A percentile compares a stretch with the other conserved stretches of the same genome.
phyloP scores from a whole-genome alignment of 768 basidiomycete species.

The Amyloporia xantha region DNA sequence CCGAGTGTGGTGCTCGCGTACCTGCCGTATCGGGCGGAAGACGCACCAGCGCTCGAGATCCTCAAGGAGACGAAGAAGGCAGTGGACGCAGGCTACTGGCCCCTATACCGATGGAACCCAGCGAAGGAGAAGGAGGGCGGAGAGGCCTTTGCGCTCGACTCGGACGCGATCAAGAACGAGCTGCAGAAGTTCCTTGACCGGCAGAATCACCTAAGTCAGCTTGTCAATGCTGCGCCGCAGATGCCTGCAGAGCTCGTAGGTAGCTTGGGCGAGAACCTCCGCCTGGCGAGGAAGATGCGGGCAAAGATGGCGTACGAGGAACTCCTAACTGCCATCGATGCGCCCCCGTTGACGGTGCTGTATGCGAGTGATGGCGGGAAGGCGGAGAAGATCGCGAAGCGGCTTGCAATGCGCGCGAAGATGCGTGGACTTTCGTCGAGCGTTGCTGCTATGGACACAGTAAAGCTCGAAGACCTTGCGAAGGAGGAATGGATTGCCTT shows the following conservation, averaged over 20 bases:
- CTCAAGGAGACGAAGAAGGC: conserved; percentile 97
- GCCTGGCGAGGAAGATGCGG: conserved; percentile 74
- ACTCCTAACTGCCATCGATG: conserved; percentile 77
- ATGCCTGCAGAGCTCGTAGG: conserved; percentile 78
- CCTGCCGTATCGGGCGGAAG: conserved; percentile 80
- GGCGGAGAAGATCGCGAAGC: conserved; percentile 95
- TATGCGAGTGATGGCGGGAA: conserved; percentile 93
- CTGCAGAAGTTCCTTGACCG: conserved; percentile 90
- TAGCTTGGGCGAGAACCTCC: conserved; percentile 77
- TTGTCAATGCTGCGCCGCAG: conserved; percentile 74
- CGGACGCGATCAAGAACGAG: conserved; percentile 90
- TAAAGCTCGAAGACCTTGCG: conserved; percentile 65
- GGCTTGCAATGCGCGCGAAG: conserved; percentile 75
- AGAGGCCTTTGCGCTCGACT: conserved; percentile 90
- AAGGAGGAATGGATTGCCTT: conserved; percentile 66
- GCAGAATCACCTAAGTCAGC: conserved; percentile 94
- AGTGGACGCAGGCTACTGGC: conserved; percentile 96
- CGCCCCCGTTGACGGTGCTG: conserved; percentile 82
- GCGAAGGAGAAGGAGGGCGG: conserved; percentile 59
- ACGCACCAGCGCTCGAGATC: conserved; percentile 76
- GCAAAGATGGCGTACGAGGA: conserved; percentile 82
- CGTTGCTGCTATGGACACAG: conserved; percentile 73
- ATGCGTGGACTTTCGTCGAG: conserved; percentile 76
- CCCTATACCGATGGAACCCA: conserved; percentile 96
- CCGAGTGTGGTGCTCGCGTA: conserved; percentile 93